These are phyloP conservation scores for Jasminum sambac DNA, from an alignment of 257 asterid species.

Conservation along the genomic window DNA sequence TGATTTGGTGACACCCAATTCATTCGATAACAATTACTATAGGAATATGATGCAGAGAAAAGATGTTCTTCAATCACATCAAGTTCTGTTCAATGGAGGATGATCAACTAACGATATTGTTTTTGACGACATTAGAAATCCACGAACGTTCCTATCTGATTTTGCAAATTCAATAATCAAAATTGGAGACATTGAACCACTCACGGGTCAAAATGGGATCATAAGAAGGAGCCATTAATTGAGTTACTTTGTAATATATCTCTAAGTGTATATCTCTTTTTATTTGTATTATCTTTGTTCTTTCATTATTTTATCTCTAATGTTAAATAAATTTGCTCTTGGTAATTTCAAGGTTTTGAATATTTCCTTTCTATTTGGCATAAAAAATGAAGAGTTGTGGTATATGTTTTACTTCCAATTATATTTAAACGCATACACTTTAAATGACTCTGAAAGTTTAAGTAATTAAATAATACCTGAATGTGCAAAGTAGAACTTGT, in stretches of 20 bases:
- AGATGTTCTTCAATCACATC: constrained; percentile 51
- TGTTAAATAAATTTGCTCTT: background rate
- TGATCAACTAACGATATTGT: constrained; percentile 25
- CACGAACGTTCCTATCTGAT: constrained; percentile 28
- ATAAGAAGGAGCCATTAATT: constrained; percentile 37
- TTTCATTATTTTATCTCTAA: too few species aligned
- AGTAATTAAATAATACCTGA: too few species aligned
- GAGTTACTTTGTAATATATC: background rate
- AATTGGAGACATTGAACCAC: constrained; percentile 44
- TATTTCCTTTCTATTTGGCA: background rate
- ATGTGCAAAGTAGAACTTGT: too few species aligned
- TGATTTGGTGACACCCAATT: constrained; percentile 47
- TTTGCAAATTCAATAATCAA: constrained; percentile 41
- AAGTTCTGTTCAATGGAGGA: constrained; percentile 28
- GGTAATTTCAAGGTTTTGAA: background rate
- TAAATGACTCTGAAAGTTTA: too few species aligned
- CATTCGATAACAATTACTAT: constrained; percentile 46
- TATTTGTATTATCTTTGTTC: too few species aligned
- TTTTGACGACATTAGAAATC: constrained; percentile 13
- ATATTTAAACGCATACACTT: too few species aligned
- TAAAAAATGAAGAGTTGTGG: background rate
- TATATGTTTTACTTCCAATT: too few species aligned
- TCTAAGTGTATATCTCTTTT: too few species aligned
- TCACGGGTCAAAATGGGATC: constrained; percentile 35
- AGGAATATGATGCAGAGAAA: constrained; percentile 30